Evolutionary conservation across 2,329 filamentous ascomycete species (phyloP), one percentile per base, ranked within the genome.

Genomic region (Zopfia rhizophila): DNA sequence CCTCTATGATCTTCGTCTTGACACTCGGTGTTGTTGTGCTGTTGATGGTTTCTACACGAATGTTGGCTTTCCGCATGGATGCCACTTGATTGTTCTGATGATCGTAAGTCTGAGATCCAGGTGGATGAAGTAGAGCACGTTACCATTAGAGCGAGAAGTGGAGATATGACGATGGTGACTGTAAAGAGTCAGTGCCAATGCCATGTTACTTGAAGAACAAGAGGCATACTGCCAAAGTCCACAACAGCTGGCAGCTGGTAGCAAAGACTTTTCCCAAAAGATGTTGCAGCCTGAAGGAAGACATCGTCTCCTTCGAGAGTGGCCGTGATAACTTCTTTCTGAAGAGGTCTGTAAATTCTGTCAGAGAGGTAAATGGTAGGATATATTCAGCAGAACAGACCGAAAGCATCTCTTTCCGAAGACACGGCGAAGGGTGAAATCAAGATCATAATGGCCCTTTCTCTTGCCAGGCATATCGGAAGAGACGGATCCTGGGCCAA

Each of bases 131-230:
- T 7, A 17, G 18, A 43, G n/a, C n/a, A n/a, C n/a, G 73, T 54
- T 73, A 89, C 88, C 91, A 97, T 97, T 43, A 97, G 79, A 56
- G 91, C 92, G 28, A 97, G 79, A 25, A 97, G 79, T 4, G 92
- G 93, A 22, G 91, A 96, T 27, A 97, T 82, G 23, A 97, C 92
- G 48, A 97, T 87, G 0, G 91, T 96, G 55, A 96, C 88, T 91
- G 50, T 41, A 46, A 43, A 30, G 14, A 49, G n/a, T 58, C 37
- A 68, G 63, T 38, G 27, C 21, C 8, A 21, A 30, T 18, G n/a
- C 2, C 10, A 19, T n/a, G 16, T 30, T 18, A 19, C 23, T 5
- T 5, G 17, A 21, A 38, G 35, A 17, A 5, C 3, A 3, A 22
- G 21, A 22, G 5, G 82, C 86, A 64, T 75, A 91, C 89, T 91